Evolutionary conservation across 345 rosid genomes (phyloP), one percentile per base, ranked within the genome.

Genomic region (Linum tenue): DNA sequence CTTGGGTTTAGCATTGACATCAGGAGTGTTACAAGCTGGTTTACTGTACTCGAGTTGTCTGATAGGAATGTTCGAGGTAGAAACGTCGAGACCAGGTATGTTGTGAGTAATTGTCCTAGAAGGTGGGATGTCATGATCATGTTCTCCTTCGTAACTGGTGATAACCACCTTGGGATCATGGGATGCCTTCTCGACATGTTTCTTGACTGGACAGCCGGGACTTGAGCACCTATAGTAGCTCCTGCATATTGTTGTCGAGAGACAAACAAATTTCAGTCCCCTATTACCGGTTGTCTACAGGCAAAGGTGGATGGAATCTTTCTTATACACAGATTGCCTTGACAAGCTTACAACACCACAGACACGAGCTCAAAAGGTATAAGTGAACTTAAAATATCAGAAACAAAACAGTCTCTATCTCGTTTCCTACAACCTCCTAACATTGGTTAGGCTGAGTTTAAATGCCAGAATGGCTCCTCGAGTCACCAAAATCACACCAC

Each of bases 161-260:
- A 84, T 76, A 76, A 86, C 86, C 70, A 83, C 57, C 66, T 86
- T 86, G 42, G 81, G 73, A 78, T 88, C 91, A 69, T 79, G 81
- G 69, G 90, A 84, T 62, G 88, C 86, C 79, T 90, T 80, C 72
- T 88, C 96, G 15, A 88, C 90, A 41, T 84, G 97, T 76, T 92
- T 92, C 84, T 88, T 92, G 41, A 78, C 98, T 0, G 90, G 90
- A 73, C 99, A 94, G 67, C 99, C 92, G 17, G 92, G 77, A 69
- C 82, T 84, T 37, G 99, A 94, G 79, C 99, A 94, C 75, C 99
- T 78, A 72, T 94, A 94, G 77, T 94, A 90, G 77, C 97, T 94
- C 96, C 99, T 94, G 59, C 66, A 73, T 37, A n/a, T 22, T 66
- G 64, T 48, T 48, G 53, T 48, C 36, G 41, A 60, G 59, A 41